Percentiles rank a stretch among this genome's conserved stretches.
Evolutionary conservation across 176 grass and related monocot genomes (phyloP).

Genomic region (Saccharum spontaneum): DNA sequence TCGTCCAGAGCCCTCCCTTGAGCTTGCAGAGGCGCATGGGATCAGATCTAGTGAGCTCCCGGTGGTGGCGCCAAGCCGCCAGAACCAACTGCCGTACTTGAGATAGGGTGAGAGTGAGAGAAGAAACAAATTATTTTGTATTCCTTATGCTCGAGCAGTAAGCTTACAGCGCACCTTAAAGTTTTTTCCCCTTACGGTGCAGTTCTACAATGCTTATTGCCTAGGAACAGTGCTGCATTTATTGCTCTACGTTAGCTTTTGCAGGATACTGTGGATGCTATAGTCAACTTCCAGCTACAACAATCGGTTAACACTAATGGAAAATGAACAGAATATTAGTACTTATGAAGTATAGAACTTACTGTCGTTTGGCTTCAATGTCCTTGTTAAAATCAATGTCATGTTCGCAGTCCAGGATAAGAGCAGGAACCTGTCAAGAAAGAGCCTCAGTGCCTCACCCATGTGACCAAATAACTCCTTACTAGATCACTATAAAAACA

Average conservation of each 20-base stretch:
- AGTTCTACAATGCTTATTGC: background rate
- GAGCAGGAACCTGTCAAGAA: conserved; percentile 73
- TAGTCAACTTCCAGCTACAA: background rate
- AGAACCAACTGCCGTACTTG: background rate
- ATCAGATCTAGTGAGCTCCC: background rate
- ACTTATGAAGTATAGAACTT: conserved; percentile 43
- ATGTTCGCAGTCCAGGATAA: conserved; percentile 90
- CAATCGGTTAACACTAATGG: background rate
- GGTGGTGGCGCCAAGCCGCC: background rate
- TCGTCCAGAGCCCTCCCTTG: background rate
- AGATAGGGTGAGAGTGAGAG: background rate
- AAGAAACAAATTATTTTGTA: background rate
- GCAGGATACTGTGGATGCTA: background rate
- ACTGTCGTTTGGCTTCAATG: conserved; percentile 80
- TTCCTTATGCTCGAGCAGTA: background rate
- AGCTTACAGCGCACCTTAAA: background rate
- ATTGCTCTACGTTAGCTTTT: background rate
- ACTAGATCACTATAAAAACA: background rate
- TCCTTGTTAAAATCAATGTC: conserved; percentile 97
- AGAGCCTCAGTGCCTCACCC: background rate
- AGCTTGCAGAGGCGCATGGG: background rate
- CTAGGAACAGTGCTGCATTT: background rate
- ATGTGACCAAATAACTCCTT: conserved; percentile 3
- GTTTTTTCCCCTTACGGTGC: background rate
- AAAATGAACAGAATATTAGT: background rate